Evolutionary conservation across 345 rosid species (phyloP).

Genomic region (Eucalyptus decipiens): DNA sequence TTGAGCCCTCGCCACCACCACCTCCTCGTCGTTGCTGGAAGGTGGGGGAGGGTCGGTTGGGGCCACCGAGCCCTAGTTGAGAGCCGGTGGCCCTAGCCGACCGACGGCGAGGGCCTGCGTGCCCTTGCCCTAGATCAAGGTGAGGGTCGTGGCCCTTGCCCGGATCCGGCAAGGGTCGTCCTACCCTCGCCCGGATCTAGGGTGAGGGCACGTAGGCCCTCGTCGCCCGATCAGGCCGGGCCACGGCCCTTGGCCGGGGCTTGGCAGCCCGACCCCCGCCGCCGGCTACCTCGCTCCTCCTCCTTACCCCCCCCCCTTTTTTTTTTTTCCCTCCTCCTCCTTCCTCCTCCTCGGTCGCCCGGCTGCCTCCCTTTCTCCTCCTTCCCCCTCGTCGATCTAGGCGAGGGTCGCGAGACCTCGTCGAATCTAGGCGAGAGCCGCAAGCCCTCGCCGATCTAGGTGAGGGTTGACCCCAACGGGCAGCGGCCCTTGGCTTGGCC

Average conservation of each 20-base stretch:
- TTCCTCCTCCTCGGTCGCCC: fast-evolving
- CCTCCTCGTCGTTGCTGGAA: fast-evolving
- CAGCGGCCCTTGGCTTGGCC: fast-evolving
- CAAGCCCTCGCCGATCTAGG: fast-evolving
- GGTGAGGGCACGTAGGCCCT: too few relatives aligned
- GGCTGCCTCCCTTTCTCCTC: too few relatives aligned
- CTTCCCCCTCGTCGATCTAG: too few relatives aligned
- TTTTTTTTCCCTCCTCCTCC: too few relatives aligned
- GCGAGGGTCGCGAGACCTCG: fast-evolving
- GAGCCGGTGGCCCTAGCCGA: fast-evolving
- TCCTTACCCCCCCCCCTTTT: too few relatives aligned
- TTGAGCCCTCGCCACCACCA: fast-evolving
- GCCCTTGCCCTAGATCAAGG: too few relatives aligned
- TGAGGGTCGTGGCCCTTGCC: too few relatives aligned
- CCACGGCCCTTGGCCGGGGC: fast-evolving
- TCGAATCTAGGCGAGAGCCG: fast-evolving
- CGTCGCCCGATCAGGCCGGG: too few relatives aligned
- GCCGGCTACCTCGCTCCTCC: too few relatives aligned
- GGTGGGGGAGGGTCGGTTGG: too few relatives aligned
- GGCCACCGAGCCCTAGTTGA: fast-evolving
- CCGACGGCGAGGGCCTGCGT: fast-evolving
- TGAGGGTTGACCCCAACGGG: fast-evolving
- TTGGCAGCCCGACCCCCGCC: fast-evolving
- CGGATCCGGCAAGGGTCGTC: too few relatives aligned
- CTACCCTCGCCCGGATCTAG: fast-evolving